Evolutionary conservation across 768 basidiomycete genomes (phyloP), one percentile per base, ranked within the genome.

Genomic region (Serpula lacrymans): DNA sequence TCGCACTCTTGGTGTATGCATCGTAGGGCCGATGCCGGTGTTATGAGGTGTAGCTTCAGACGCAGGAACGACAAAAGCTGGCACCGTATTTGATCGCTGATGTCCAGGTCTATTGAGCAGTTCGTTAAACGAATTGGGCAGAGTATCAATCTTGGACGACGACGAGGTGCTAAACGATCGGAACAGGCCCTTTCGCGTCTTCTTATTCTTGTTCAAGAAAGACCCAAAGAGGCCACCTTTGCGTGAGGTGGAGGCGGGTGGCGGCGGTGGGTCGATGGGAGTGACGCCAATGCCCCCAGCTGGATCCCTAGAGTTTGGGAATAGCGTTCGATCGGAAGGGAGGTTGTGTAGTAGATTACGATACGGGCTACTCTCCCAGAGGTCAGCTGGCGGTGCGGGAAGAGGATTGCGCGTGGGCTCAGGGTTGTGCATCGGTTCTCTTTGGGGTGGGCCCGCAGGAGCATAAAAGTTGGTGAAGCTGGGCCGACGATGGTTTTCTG

Each of bases 301-400:
- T n/a, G n/a, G 46, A 12, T 31, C 51, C 53, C 7, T 52, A 34
- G 7, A 56, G 39, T 3, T 41, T 38, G 0, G 54, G 4, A 66
- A 62, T 34, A 70, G 50, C 1, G 64, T 58, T 3, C 65, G 65
- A 2, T 74, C 71, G 31, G 68, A 65, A 1, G 75, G 78, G 13
- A 82, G 71, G 39, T 70, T 69, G 11, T 47, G 40, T 5, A 82
- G 63, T 1, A 85, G 57, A 1, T 64, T 59, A 37, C 73, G 71
- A 55, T 84, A 84, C 0, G 80, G 80, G 0, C 79, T 68, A 20
- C 62, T 59, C 10, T 74, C 69, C 57, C 80, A 83, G 6, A 87
- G 40, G 52, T 86, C 77, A 22, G 62, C 60, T 0, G 86, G 86
- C 0, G 77, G 83, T 3, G 55, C 43, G 0, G 86, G 86, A 7